Conservation (phyloP, 768 basidiomycete genomes). For the Agaricus blazei region DNA sequence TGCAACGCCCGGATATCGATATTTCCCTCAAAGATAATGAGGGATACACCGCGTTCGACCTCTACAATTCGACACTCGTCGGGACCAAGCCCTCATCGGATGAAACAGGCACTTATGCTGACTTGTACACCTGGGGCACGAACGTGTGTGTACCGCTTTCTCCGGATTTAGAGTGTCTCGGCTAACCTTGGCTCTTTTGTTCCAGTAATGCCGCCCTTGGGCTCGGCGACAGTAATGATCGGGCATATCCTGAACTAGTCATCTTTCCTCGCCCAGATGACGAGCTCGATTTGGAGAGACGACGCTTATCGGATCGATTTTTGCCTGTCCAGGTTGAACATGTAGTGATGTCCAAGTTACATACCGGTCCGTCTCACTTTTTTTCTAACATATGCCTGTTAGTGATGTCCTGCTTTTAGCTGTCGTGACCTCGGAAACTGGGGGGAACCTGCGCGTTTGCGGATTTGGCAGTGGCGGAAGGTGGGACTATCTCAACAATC, state of each 20-base stretch:
- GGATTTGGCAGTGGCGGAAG: slow-evolving; percentile 89
- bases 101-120: slow-evolving; percentile 32
- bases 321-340: slow-evolving; percentile 56
- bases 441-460: slow-evolving; percentile 76
- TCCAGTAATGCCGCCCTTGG: slow-evolving; percentile 88
- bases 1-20: slow-evolving; percentile 74
- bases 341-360: slow-evolving; percentile 81
- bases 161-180: not conserved
- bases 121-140: slow-evolving; percentile 84
- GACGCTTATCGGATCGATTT: slow-evolving; percentile 44
- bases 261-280: slow-evolving; percentile 38
- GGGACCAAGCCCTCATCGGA: slow-evolving; percentile 52
- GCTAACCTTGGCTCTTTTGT: not conserved
- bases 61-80: slow-evolving; percentile 86
- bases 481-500: slow-evolving; percentile 30
- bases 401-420: slow-evolving; percentile 24
- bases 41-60: slow-evolving; percentile 87
- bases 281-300: slow-evolving; percentile 16
- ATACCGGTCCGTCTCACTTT: slow-evolving; percentile 54
- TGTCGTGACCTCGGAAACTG: slow-evolving; percentile 67
- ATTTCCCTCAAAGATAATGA: slow-evolving; percentile 72
- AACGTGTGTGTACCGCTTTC: slow-evolving; percentile 48
- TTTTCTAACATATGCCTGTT: not conserved
- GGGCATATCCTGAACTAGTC: slow-evolving; percentile 74
- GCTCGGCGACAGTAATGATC: slow-evolving; percentile 73